These are phyloP conservation scores for Dictyophora rubrovolvata DNA, from an alignment of 768 basidiomycete genomes.

Conservation along the genomic window DNA sequence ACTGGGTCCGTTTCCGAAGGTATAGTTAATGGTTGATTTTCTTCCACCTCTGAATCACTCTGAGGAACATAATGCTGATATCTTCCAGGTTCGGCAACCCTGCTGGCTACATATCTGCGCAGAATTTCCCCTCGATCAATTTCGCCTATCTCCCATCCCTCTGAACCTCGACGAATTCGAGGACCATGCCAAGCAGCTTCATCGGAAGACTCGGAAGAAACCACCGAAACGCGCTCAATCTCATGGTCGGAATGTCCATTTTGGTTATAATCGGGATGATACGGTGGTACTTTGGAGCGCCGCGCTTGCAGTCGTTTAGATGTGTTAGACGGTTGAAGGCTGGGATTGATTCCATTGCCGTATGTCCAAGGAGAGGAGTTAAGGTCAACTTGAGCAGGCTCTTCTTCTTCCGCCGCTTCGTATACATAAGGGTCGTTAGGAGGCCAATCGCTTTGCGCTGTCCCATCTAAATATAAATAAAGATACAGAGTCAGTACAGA, in stretches of 20 bases:
- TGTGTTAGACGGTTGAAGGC: slow-evolving; percentile 53
- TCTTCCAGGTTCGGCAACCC: slow-evolving; percentile 46
- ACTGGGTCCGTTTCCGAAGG: not conserved
- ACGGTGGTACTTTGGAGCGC: slow-evolving; percentile 53
- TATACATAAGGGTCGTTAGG: slow-evolving; percentile 48
- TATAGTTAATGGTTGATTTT: not conserved
- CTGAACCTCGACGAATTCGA: slow-evolving; percentile 59
- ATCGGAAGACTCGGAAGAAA: slow-evolving; percentile 1
- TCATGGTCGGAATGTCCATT: slow-evolving; percentile 16
- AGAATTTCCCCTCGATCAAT: slow-evolving; percentile 58
- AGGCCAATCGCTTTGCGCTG: slow-evolving; percentile 51
- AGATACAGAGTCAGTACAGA: not conserved
- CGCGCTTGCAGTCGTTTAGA: slow-evolving; percentile 22
- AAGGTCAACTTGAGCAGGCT: slow-evolving; percentile 34
- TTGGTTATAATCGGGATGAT: slow-evolving; percentile 60
- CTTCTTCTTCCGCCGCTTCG: slow-evolving; percentile 16
- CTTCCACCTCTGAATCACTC: slow-evolving; percentile 6
- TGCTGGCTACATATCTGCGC: slow-evolving; percentile 39
- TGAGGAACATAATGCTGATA: slow-evolving; percentile 65
- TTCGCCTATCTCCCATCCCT: slow-evolving; percentile 67
- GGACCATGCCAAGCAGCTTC: slow-evolving; percentile 5
- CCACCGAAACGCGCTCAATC: slow-evolving; percentile 7
- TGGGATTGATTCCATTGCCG: slow-evolving; percentile 71
- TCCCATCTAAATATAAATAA: slow-evolving; percentile 21
- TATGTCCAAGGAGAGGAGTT: slow-evolving; percentile 79